phyloP scores from a whole-genome alignment of 2,329 filamentous ascomycete genomes.

The Aspergillus persii region DNA sequence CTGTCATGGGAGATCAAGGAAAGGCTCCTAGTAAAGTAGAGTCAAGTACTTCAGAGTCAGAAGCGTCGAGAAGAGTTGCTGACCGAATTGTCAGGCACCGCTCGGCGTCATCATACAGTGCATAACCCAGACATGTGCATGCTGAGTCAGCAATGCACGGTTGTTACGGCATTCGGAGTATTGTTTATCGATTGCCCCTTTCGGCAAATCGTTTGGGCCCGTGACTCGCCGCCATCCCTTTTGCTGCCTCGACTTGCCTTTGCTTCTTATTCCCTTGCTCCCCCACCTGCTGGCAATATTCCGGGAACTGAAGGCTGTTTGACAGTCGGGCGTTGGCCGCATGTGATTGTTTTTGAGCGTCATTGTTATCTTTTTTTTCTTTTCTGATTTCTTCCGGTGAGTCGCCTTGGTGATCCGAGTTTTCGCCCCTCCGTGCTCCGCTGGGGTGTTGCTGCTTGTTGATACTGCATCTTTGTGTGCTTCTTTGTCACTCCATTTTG shows the following conservation, averaged over 20 bases:
- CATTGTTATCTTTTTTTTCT: constrained; percentile 20
- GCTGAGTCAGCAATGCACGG: constrained; percentile 25
- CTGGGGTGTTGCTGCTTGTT: background rate
- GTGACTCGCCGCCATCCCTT: constrained; percentile 17
- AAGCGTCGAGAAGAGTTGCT: background rate
- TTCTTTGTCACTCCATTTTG: background rate
- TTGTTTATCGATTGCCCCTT: constrained; percentile 43
- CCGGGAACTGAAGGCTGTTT: constrained; percentile 2
- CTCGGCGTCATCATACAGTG: constrained; percentile 10
- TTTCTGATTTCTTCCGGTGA: constrained; percentile 19
- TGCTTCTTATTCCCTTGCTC: constrained; percentile 5
- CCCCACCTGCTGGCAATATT: constrained; percentile 13
- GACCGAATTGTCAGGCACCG: constrained; percentile 15
- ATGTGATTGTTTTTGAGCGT: constrained; percentile 26
- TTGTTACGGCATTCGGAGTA: constrained; percentile 26
- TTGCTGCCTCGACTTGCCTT: background rate
- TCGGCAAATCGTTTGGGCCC: constrained; percentile 26
- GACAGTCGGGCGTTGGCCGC: constrained; percentile 27
- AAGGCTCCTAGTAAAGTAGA: background rate
- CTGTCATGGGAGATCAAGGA: background rate
- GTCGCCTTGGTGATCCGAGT: constrained; percentile 2
- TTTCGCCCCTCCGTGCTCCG: background rate
- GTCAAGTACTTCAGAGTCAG: background rate
- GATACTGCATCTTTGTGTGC: background rate
- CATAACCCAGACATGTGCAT: constrained; percentile 13